Conservation (phyloP, 2,329 filamentous ascomycete species). For the Colletotrichum echinochloae region DNA sequence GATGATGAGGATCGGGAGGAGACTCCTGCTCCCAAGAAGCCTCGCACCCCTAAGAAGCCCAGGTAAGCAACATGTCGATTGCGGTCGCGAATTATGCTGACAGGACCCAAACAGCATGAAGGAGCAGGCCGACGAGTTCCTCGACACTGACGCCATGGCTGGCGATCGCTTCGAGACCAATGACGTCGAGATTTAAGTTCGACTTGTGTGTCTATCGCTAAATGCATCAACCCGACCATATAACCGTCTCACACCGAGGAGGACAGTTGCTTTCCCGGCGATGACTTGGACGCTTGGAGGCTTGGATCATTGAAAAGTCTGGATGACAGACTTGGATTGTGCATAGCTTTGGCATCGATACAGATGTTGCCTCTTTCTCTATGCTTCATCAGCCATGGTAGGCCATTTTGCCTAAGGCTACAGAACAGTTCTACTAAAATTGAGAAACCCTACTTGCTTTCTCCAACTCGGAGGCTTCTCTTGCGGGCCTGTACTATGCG, state of each 20-base stretch:
- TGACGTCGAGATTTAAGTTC: conserved; percentile 38
- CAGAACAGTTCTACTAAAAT: not conserved
- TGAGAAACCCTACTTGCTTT: conserved; percentile 1
- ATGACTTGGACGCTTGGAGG: not conserved
- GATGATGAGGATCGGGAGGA: conserved; percentile 45
- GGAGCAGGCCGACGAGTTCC: conserved; percentile 3
- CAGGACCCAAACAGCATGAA: not conserved
- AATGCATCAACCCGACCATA: not conserved
- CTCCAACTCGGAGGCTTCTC: not conserved
- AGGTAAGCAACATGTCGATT: not conserved
- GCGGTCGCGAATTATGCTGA: not conserved
- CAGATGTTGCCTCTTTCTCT: not conserved
- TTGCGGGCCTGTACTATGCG: no score
- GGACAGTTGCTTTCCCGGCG: not conserved
- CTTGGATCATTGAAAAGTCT: not conserved
- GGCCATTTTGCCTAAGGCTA: not conserved
- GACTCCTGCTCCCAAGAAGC: conserved; percentile 42
- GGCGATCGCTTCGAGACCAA: not conserved
- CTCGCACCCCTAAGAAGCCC: conserved; percentile 18
- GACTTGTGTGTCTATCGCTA: not conserved
- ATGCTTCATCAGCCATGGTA: not conserved
- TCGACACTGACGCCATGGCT: not conserved
- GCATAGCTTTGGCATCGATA: not conserved
- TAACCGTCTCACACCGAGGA: not conserved
- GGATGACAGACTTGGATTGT: not conserved